phyloP scores from a whole-genome alignment of 768 basidiomycete genomes.

The Xerocomellus amylosporus region DNA sequence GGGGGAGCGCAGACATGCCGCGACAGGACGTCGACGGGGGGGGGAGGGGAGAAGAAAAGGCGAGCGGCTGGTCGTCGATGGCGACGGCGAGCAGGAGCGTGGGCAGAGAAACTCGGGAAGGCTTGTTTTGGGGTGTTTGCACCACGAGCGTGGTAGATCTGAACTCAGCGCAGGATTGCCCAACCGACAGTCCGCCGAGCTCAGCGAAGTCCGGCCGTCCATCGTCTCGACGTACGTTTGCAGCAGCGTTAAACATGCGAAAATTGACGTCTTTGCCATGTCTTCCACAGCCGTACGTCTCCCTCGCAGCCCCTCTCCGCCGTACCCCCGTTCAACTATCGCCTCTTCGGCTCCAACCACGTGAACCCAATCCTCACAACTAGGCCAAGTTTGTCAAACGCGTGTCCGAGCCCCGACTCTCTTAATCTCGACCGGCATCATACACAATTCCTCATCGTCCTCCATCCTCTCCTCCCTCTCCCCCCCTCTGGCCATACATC shows the following conservation, averaged over 20 bases:
- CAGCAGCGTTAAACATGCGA: slow-evolving; percentile 16
- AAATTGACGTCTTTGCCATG: slow-evolving; percentile 30
- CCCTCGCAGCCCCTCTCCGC: slow-evolving; percentile 16
- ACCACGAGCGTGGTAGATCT: slow-evolving; percentile 6
- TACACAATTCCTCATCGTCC: slow-evolving; percentile 31
- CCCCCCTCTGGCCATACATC: slow-evolving; percentile 10
- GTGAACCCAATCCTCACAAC: slow-evolving; percentile 30
- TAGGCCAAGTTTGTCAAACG: slow-evolving; percentile 36
- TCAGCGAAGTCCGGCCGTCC: slow-evolving; percentile 31
- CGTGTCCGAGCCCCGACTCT: slow-evolving; percentile 34
- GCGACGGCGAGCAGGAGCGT: slow-evolving; percentile 34
- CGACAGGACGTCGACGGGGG: not conserved
- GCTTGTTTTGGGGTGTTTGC: slow-evolving; percentile 24
- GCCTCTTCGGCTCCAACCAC: slow-evolving; percentile 36
- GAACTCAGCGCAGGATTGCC: slow-evolving; percentile 27
- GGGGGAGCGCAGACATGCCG: slow-evolving; percentile 42
- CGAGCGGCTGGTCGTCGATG: slow-evolving; percentile 30
- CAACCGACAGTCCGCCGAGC: slow-evolving; percentile 36
- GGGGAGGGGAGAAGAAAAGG: slow-evolving; percentile 7
- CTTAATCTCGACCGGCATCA: slow-evolving; percentile 35
- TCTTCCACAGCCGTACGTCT: slow-evolving; percentile 10
- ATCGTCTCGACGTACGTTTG: slow-evolving; percentile 25
- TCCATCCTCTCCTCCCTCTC: slow-evolving; percentile 10
- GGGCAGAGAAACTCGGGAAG: slow-evolving; percentile 26
- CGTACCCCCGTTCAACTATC: not conserved